phyloP scores from a whole-genome alignment of 2,329 filamentous ascomycete genomes.

The Sphaerulina musiva region DNA sequence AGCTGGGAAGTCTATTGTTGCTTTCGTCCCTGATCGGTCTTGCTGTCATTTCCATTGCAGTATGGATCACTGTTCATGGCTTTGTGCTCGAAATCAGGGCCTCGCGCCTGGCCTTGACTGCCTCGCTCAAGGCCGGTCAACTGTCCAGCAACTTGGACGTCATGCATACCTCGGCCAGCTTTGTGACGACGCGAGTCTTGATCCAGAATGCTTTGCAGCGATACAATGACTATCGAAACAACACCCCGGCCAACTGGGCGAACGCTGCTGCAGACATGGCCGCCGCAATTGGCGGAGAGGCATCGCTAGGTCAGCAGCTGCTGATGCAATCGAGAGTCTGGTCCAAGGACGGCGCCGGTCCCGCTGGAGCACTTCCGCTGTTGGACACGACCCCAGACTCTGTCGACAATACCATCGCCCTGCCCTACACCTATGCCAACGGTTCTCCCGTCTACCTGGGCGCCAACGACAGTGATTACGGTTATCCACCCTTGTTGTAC shows the following conservation, averaged over 20 bases:
- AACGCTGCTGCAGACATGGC: constrained; percentile 58
- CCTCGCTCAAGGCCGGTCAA: constrained; percentile 78
- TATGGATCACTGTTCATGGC: constrained; percentile 55
- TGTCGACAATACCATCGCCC: constrained; percentile 43
- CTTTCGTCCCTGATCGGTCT: constrained; percentile 67
- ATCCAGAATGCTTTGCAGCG: constrained; percentile 48
- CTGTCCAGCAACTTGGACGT: constrained; percentile 72
- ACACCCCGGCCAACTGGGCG: constrained; percentile 54
- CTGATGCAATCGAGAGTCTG: constrained; percentile 69
- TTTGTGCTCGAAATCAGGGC: constrained; percentile 54
- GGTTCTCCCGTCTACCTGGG: constrained; percentile 57
- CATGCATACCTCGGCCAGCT: constrained; percentile 66
- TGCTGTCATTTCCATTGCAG: constrained; percentile 72
- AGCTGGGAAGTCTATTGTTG: constrained; percentile 74
- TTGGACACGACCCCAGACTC: constrained; percentile 57
- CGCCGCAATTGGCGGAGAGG: constrained; percentile 59
- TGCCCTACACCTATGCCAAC: constrained; percentile 57
- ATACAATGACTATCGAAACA: constrained; percentile 51
- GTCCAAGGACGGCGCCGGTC: constrained; percentile 58
- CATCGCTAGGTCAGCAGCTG: constrained; percentile 40
- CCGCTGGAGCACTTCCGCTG: constrained; percentile 46
- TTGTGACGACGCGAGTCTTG: constrained; percentile 59
- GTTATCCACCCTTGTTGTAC: constrained; percentile 66
- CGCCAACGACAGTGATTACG: constrained; percentile 45
- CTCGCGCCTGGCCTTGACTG: constrained; percentile 63